phyloP scores from a whole-genome alignment of 2,329 filamentous ascomycete genomes.

The Sarocladium brachiariae region DNA sequence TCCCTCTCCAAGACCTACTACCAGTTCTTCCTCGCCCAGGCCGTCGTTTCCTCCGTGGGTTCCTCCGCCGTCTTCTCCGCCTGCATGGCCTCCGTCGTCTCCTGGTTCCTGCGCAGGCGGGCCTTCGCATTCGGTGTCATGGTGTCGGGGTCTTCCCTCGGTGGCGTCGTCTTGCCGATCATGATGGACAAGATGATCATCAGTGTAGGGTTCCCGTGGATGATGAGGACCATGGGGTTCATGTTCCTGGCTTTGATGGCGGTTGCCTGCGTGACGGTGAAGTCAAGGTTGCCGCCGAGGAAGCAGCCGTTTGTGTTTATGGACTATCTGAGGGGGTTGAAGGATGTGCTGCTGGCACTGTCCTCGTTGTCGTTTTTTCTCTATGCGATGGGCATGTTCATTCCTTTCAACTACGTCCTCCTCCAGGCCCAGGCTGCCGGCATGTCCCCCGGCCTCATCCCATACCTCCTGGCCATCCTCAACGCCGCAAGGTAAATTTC shows the following conservation, averaged over 20 bases:
- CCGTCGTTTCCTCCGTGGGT: constrained; percentile 33
- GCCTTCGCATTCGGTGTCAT: constrained; percentile 47
- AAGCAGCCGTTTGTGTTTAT: constrained; percentile 35
- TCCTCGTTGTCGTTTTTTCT: constrained; percentile 42
- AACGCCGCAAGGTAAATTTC: constrained; percentile 39
- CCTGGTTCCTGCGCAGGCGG: constrained; percentile 47
- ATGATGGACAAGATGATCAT: constrained; percentile 47
- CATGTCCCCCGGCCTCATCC: constrained; percentile 32
- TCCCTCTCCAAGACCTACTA: constrained; percentile 41
- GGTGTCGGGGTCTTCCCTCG: constrained; percentile 46
- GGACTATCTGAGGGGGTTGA: constrained; percentile 41
- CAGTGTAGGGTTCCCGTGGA: constrained; percentile 39
- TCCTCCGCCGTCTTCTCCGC: constrained; percentile 36
- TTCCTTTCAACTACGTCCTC: constrained; percentile 47
- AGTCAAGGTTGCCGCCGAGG: constrained; percentile 37
- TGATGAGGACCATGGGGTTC: constrained; percentile 40
- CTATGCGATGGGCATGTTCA: constrained; percentile 48
- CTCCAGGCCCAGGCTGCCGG: constrained; percentile 39
- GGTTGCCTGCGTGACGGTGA: constrained; percentile 29
- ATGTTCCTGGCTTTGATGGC: constrained; percentile 33
- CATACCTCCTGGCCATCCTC: constrained; percentile 50
- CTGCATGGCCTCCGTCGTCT: constrained; percentile 34
- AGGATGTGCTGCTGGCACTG: constrained; percentile 37
- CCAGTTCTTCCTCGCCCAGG: constrained; percentile 37
- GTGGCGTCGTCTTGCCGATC: constrained; percentile 54